Percentiles rank a stretch among this genome's conserved stretches.
phyloP scores from a whole-genome alignment of 1,139 yeast genomes.

The Komagataea norvegica region DNA sequence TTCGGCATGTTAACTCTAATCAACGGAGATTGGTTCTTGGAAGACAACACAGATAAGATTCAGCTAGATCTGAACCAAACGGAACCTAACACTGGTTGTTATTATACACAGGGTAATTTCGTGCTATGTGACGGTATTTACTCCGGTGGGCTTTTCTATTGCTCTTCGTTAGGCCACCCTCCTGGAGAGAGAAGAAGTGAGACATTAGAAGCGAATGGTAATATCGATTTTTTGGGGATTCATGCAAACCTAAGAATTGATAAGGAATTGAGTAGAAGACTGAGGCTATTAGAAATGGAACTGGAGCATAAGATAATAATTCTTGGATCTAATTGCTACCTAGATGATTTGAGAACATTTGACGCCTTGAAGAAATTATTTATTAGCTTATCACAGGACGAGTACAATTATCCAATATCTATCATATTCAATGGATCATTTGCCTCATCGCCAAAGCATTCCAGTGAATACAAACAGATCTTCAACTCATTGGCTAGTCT shows the following conservation, averaged over 20 bases:
- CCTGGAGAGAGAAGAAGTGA: slow-evolving; percentile 72
- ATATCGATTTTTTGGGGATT: slow-evolving; percentile 76
- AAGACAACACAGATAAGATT: slow-evolving; percentile 78
- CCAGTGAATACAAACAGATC: slow-evolving; percentile 59
- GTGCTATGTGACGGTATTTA: slow-evolving; percentile 84
- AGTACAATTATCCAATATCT: slow-evolving; percentile 48
- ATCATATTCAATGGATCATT: slow-evolving; percentile 69
- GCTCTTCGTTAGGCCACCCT: slow-evolving; percentile 78
- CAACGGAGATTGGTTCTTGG: slow-evolving; percentile 67
- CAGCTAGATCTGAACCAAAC: slow-evolving; percentile 59
- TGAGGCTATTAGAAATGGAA: slow-evolving; percentile 53
- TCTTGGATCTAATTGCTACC: slow-evolving; percentile 67
- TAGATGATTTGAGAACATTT: slow-evolving; percentile 55
- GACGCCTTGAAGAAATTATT: slow-evolving; percentile 63
- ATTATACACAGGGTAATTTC: slow-evolving; percentile 74
- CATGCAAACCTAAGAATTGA: slow-evolving; percentile 54
- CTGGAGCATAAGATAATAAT: slow-evolving; percentile 59
- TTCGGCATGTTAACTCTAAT: slow-evolving; percentile 71
- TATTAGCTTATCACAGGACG: slow-evolving; percentile 39
- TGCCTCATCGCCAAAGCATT: slow-evolving; percentile 49
- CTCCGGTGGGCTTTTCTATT: slow-evolving; percentile 64
- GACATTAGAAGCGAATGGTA: slow-evolving; percentile 69
- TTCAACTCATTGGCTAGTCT: slow-evolving; percentile 68
- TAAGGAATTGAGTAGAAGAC: slow-evolving; percentile 48
- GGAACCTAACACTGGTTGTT: slow-evolving; percentile 60